A percentile compares a stretch with the other conserved stretches of the same genome.
Evolutionary conservation across 495 filamentous ascomycete species (phyloP).

Genomic region (Rusavskia elegans): DNA sequence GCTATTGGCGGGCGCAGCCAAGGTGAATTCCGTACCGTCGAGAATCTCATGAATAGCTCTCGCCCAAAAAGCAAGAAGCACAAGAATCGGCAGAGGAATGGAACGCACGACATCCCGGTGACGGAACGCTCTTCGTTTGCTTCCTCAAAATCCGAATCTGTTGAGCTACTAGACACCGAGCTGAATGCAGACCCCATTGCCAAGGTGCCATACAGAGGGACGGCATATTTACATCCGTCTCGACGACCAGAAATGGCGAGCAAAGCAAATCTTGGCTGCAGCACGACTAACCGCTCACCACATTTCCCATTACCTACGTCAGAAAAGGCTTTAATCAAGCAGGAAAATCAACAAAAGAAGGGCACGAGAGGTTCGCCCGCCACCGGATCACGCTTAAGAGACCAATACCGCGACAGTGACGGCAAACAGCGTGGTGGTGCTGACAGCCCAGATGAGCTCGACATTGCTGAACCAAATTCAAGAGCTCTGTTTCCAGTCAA

Average conservation of each 20-base stretch:
- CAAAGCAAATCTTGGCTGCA: background rate
- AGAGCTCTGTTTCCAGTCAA: background rate
- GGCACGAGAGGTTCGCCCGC: background rate
- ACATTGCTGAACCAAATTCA: background rate
- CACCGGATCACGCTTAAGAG: background rate
- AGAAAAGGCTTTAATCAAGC: background rate
- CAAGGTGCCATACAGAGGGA: background rate
- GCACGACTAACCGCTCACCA: background rate
- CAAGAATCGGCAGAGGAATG: background rate
- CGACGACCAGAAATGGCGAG: background rate
- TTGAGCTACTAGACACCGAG: background rate
- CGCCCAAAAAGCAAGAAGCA: conserved; percentile 2
- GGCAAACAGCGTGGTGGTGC: background rate
- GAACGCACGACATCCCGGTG: background rate
- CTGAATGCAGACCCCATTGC: background rate
- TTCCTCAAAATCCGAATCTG: background rate
- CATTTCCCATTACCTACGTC: background rate
- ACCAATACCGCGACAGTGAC: background rate
- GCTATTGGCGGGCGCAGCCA: background rate
- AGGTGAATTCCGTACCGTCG: conserved; percentile 3
- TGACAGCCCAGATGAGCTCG: background rate
- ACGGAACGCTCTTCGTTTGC: background rate
- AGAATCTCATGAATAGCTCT: conserved; percentile 7
- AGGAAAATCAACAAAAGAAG: background rate
- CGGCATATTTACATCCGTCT: background rate